Evolutionary conservation across 768 basidiomycete genomes (phyloP).

Genomic region (Coprinopsis cinerea): DNA sequence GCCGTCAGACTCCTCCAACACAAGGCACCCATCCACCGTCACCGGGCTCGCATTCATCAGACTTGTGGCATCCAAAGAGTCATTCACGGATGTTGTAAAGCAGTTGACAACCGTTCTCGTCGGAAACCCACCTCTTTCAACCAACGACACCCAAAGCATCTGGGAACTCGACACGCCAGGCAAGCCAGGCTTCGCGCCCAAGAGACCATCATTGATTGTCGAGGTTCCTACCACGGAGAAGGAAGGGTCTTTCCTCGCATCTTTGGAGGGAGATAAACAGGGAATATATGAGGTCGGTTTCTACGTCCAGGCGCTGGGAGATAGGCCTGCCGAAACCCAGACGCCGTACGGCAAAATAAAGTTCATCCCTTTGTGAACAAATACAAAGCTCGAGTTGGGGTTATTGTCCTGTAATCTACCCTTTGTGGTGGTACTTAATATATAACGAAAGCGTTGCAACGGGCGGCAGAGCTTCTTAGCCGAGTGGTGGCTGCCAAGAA

Average conservation of each 20-base stretch:
- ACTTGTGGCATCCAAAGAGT: slow-evolving; percentile 28
- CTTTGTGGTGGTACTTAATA: no score
- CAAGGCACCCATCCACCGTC: slow-evolving; percentile 44
- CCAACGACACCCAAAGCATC: neutral
- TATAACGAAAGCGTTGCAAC: no score
- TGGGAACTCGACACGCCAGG: slow-evolving; percentile 5
- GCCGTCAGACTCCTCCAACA: slow-evolving; percentile 40
- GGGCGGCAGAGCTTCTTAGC: no score
- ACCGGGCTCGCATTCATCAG: slow-evolving; percentile 45
- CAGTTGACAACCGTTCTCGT: slow-evolving; percentile 39
- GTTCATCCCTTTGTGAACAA: neutral
- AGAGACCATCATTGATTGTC: neutral
- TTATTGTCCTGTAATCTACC: no score
- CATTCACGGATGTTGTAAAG: slow-evolving; percentile 25
- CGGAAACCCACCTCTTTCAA: neutral
- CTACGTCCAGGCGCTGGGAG: neutral
- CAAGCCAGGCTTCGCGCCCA: neutral
- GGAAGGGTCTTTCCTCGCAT: neutral
- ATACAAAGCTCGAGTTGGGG: no score
- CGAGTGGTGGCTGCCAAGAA: no score
- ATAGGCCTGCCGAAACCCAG: neutral
- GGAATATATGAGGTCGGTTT: slow-evolving; percentile 8
- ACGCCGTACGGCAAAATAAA: slow-evolving; percentile 1
- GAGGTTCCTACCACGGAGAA: neutral
- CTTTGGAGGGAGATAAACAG: neutral